Evolutionary conservation across 2,329 filamentous ascomycete genomes (phyloP), one percentile per base, ranked within the genome.

Genomic region (Davidsoniella virescens): DNA sequence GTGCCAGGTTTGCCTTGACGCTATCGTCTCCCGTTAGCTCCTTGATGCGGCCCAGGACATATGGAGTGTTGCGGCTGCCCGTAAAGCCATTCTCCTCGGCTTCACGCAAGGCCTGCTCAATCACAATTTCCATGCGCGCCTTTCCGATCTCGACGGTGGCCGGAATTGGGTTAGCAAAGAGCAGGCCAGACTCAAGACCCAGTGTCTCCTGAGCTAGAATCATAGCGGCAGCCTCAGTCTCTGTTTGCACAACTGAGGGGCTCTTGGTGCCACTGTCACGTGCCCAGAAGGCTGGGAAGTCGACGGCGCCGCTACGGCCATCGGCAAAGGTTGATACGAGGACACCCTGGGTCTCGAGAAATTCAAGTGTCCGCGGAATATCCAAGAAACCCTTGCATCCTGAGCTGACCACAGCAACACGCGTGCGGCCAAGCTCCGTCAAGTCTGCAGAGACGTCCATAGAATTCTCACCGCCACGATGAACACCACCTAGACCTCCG

Each of bases 341-440:
- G 18, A 87, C 87, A 8, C 84, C 84, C 60, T 82, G 77, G 0
- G 78, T 81, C 63, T 82, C 78, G 17, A 82, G 69, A 57, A 72
- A 73, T 67, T 98, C 92, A 4, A 98, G 71, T 0, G 92, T 98
- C 48, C 86, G 75, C 2, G 84, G 80, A 53, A 95, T 87, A 61
- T 98, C 92, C 37, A 98, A 71, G 64, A 98, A 96, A 55, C 90
- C 92, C 67, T 98, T 98, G 67, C 87, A 93, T 12, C 92, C 92
- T 56, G 84, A 87, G 63, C 82, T 84, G 48, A 98, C 71, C 2
- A 98, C 88, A 23, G 88, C 82, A 48, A 98, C 82, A 9, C 85
- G 78, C 6, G 88, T 95, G 52, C 87, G 76, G 14, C 92, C 88
- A 47, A 98, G 76, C 70, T 96, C 92, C 3, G 86, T 95, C 54